phyloP scores from a whole-genome alignment of 108 stramenopile species.

The Aurantiochytrium sp. region DNA sequence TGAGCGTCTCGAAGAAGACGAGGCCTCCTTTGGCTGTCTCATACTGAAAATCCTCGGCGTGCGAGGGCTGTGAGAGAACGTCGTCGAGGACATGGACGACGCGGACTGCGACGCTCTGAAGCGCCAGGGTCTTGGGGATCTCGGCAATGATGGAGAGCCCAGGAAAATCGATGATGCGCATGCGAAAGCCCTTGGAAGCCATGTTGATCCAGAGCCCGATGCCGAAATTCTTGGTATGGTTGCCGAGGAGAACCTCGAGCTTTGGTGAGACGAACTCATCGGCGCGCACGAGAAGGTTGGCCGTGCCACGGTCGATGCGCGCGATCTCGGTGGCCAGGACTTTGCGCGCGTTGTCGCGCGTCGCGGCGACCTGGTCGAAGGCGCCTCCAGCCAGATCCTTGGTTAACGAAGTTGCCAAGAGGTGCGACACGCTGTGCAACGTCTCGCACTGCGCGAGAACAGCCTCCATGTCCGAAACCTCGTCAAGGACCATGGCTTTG shows the following conservation, averaged over 20 bases:
- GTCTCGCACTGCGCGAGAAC: neutral
- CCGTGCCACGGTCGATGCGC: neutral
- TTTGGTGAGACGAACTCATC: neutral
- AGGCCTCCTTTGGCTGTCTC: conserved; percentile 7
- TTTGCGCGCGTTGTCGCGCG: neutral
- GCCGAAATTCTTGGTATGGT: neutral
- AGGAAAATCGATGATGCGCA: conserved; percentile 19
- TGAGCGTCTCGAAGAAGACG: conserved; percentile 17
- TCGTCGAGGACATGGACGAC: neutral
- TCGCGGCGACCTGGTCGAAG: neutral
- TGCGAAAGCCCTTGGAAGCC: conserved; percentile 15
- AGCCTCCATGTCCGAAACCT: neutral
- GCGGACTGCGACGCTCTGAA: conserved; percentile 10
- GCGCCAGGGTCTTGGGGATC: conserved; percentile 7
- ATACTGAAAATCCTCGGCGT: neutral
- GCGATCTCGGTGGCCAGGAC: neutral
- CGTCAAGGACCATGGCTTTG: neutral
- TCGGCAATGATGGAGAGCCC: conserved; percentile 5
- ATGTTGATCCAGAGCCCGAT: neutral
- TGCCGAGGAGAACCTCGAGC: neutral
- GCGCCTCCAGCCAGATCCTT: neutral
- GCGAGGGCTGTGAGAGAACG: neutral
- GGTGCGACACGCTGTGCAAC: neutral
- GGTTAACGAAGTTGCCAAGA: neutral
- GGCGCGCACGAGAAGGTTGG: neutral